phyloP scores from a whole-genome alignment of 2,329 filamentous ascomycete genomes.

The Eutypa lata region DNA sequence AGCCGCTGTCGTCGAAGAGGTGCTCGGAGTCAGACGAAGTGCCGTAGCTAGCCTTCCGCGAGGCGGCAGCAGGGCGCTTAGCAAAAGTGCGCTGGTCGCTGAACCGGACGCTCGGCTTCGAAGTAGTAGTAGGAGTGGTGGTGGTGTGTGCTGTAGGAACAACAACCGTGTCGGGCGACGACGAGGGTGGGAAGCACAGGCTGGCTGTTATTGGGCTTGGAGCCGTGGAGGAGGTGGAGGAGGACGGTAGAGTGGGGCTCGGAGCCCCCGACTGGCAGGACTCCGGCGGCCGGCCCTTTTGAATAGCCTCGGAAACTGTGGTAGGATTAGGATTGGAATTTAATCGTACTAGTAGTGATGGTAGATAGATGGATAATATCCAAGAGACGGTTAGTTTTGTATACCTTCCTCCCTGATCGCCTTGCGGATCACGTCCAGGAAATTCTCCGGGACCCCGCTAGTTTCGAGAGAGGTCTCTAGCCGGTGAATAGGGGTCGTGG shows the following conservation, averaged over 20 bases:
- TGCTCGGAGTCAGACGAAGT: constrained; percentile 22
- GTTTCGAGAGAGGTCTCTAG: neutral
- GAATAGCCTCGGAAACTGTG: neutral
- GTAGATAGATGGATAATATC: neutral
- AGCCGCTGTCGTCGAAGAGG: constrained; percentile 66
- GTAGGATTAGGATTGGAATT: too few species aligned
- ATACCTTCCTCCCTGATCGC: constrained; percentile 15
- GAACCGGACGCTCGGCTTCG: constrained; percentile 13
- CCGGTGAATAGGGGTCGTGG: neutral
- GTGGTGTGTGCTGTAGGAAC: neutral
- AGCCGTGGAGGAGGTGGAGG: neutral
- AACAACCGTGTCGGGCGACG: neutral
- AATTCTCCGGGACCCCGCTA: constrained; percentile 6
- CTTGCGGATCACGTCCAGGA: constrained; percentile 15
- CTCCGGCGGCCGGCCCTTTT: neutral
- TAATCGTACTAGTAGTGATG: too few species aligned
- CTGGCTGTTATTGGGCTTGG: neutral
- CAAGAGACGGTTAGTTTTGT: neutral
- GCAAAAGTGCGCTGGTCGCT: constrained; percentile 13
- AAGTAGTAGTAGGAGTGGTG: neutral
- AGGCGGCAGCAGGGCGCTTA: constrained; percentile 5
- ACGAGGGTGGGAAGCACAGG: neutral
- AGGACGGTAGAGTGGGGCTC: neutral
- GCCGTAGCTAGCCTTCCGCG: constrained; percentile 8
- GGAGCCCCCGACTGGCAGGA: too few species aligned